A percentile compares a stretch with the other conserved stretches of the same genome.
Conservation (phyloP, 805 yeast species). For the Zygoascus ofunaensis region DNA sequence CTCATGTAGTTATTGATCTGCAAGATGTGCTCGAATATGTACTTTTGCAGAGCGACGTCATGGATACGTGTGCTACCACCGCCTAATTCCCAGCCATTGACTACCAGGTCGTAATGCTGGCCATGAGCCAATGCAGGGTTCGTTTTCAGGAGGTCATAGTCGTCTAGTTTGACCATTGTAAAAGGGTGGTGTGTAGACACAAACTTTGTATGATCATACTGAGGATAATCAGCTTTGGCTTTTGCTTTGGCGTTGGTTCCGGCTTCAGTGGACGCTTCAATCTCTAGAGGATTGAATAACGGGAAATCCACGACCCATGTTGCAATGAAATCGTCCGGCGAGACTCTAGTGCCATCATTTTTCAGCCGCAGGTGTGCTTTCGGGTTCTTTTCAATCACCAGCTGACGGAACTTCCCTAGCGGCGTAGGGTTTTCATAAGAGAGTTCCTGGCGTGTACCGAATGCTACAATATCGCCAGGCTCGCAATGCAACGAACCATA, state of each 20-base stretch:
- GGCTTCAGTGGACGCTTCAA: conserved; percentile 35
- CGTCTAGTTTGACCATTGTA: conserved; percentile 77
- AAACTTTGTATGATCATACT: conserved; percentile 39
- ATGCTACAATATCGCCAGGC: conserved; percentile 68
- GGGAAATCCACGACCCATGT: conserved; percentile 91
- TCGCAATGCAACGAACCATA: conserved; percentile 38
- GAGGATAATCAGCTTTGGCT: conserved; percentile 43
- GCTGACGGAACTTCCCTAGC: conserved; percentile 73
- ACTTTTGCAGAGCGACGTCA: conserved; percentile 69
- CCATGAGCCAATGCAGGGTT: conserved; percentile 66
- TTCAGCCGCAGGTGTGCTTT: conserved; percentile 38
- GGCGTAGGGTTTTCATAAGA: conserved; percentile 95
- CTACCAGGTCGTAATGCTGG: conserved; percentile 87
- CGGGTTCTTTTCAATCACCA: conserved; percentile 52
- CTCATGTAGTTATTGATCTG: conserved; percentile 46
- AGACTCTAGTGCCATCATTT: conserved; percentile 8
- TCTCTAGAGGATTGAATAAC: conserved; percentile 59
- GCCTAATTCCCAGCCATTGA: conserved; percentile 92
- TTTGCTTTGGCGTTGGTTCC: conserved; percentile 14
- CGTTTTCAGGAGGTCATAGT: conserved; percentile 45
- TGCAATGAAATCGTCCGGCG: conserved; percentile 22
- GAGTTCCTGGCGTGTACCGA: conserved; percentile 58
- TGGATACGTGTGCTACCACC: conserved; percentile 97
- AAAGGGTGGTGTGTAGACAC: conserved; percentile 94
- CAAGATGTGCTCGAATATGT: conserved; percentile 56